Percentiles rank a stretch among this genome's conserved stretches.
Evolutionary conservation across 2,329 filamentous ascomycete species (phyloP).

Genomic region (Boeremia lycopersici): DNA sequence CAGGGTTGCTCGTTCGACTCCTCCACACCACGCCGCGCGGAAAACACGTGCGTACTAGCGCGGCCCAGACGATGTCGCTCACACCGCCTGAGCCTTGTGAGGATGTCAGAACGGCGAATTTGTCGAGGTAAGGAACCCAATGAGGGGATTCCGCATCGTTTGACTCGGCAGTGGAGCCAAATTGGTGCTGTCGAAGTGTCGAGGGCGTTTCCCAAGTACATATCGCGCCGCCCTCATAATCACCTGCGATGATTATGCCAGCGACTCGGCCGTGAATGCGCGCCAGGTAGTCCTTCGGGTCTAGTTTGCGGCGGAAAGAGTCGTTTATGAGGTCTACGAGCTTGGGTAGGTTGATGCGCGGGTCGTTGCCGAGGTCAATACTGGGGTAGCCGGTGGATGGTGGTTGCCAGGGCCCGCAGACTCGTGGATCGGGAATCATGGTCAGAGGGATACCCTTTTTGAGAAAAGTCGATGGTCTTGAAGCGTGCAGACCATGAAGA

Average conservation of each 20-base stretch:
- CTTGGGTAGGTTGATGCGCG: slow-evolving; percentile 79
- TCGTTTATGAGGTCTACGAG: slow-evolving; percentile 90
- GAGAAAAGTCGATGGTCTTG: slow-evolving; percentile 74
- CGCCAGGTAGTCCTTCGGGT: slow-evolving; percentile 79
- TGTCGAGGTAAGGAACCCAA: slow-evolving; percentile 88
- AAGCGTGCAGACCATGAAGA: slow-evolving; percentile 42
- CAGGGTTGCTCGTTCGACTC: slow-evolving; percentile 86
- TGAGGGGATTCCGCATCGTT: slow-evolving; percentile 55
- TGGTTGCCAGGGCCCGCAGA: slow-evolving; percentile 68
- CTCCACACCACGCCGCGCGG: slow-evolving; percentile 91
- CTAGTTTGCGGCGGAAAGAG: slow-evolving; percentile 84
- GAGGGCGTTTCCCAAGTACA: slow-evolving; percentile 86
- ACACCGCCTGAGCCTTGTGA: slow-evolving; percentile 91
- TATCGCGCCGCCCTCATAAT: slow-evolving; percentile 95
- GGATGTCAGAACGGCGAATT: slow-evolving; percentile 90
- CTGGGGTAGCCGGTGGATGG: slow-evolving; percentile 64
- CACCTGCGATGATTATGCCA: slow-evolving; percentile 90
- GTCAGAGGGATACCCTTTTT: slow-evolving; percentile 91
- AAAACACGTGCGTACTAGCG: slow-evolving; percentile 90
- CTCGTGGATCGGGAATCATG: slow-evolving; percentile 75
- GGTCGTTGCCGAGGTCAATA: slow-evolving; percentile 73
- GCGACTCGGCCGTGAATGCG: slow-evolving; percentile 83
- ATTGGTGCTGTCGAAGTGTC: slow-evolving; percentile 34
- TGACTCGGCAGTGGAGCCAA: slow-evolving; percentile 42
- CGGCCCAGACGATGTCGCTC: slow-evolving; percentile 94